Evolutionary conservation across 768 basidiomycete genomes (phyloP), one percentile per base, ranked within the genome.

Genomic region (Mycena floridula): DNA sequence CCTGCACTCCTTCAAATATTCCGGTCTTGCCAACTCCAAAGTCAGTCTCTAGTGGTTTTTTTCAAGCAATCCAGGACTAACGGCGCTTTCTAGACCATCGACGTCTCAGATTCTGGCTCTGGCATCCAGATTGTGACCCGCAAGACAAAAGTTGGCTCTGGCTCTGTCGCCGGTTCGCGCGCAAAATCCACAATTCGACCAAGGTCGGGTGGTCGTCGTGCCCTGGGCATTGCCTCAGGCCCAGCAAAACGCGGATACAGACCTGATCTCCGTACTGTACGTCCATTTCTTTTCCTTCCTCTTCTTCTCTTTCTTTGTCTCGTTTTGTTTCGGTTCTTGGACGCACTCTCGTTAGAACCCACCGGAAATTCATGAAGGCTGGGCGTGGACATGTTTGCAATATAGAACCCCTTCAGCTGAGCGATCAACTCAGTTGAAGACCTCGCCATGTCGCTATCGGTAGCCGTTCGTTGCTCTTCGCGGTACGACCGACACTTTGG

Each of bases 331-430:
- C 15, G 7, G 21, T n/a, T 13, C 36, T 27, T 30, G 43, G 57
- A 70, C 67, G 86, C 88, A 89, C 69, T 82, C 81, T 77, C 82
- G 82, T 82, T 91, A 91, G 88, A 91, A 88, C 88, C 88, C 84
- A 73, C 86, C 78, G 83, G 83, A 87, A 58, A 63, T 54, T 64
- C 67, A 66, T 82, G 85, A 89, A 84, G 74, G 86, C 68, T 76
- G 86, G 85, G 88, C 78, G 88, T 91, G 86, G 88, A 91, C 82
- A 87, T 68, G 86, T 85, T 77, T 91, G 88, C 88, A 81, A 91
- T 65, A 91, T 65, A 54, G 72, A 72, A 63, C 49, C 62, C 62
- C 61, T 63, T 62, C 62, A 57, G 48, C 57, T 60, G 70, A 73
- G 73, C 59, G 77, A 79, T 82, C 82, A 81, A 73, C 72, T 70